phyloP scores from a whole-genome alignment of 2,329 filamentous ascomycete species.

The Ciborinia camelliae region DNA sequence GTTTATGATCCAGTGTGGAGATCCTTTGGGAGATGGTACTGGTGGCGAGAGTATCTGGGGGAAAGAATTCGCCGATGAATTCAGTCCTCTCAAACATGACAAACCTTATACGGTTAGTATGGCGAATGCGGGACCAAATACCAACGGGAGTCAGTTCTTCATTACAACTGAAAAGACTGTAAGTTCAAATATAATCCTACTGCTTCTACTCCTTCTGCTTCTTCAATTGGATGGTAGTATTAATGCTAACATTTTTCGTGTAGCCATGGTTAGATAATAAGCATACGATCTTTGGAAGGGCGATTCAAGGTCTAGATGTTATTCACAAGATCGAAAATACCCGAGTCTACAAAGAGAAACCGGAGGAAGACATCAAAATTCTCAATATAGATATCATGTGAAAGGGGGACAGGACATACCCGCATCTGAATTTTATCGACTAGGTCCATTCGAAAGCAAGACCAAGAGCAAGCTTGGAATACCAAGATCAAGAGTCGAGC shows the following conservation, averaged over 20 bases:
- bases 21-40: slow-evolving; percentile 83
- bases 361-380: slow-evolving; percentile 96
- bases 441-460: no score
- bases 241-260: slow-evolving; percentile 15
- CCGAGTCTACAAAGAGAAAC: slow-evolving; percentile 84
- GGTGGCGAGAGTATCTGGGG: slow-evolving; percentile 92
- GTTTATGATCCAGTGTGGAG: slow-evolving; percentile 93
- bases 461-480: no score
- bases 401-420: background rate
- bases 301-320: slow-evolving; percentile 86
- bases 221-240: slow-evolving; percentile 21
- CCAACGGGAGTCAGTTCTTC: slow-evolving; percentile 96
- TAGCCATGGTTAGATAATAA: slow-evolving; percentile 91
- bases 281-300: slow-evolving; percentile 92
- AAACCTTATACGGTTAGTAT: slow-evolving; percentile 96
- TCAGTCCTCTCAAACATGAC: slow-evolving; percentile 86
- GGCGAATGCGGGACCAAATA: slow-evolving; percentile 95
- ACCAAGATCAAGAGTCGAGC: no score
- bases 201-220: background rate
- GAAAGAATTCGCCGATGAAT: slow-evolving; percentile 89
- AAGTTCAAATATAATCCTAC: slow-evolving; percentile 42
- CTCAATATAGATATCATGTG: slow-evolving; percentile 65
- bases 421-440: no score
- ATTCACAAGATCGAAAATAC: slow-evolving; percentile 94
- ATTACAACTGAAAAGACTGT: slow-evolving; percentile 96